Percentiles rank a stretch among this genome's conserved stretches.
Evolutionary conservation across 2,329 filamentous ascomycete species (phyloP).

Genomic region (Clonostachys sp.): DNA sequence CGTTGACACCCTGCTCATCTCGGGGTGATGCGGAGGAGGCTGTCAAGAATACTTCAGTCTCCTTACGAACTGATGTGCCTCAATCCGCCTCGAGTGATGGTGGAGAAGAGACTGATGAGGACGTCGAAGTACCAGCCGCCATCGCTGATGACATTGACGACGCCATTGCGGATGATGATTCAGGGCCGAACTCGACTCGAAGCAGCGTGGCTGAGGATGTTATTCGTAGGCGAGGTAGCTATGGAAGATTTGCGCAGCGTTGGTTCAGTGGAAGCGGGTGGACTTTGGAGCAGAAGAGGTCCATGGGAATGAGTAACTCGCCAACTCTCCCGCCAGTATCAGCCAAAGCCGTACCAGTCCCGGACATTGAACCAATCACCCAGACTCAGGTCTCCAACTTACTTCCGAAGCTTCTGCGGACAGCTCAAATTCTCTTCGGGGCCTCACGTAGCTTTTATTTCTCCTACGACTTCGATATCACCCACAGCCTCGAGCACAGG

Average conservation of each 20-base stretch:
- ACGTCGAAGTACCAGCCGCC: constrained; percentile 23
- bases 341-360: neutral
- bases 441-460: constrained; percentile 86
- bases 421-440: constrained; percentile 79
- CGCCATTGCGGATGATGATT: constrained; percentile 23
- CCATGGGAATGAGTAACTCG: constrained; percentile 60
- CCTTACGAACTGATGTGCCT: constrained; percentile 26
- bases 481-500: constrained; percentile 50
- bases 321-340: constrained; percentile 6
- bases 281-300: constrained; percentile 65
- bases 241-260: constrained; percentile 81
- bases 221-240: constrained; percentile 74
- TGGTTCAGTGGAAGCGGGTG: constrained; percentile 90
- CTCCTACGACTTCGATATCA: constrained; percentile 92
- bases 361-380: neutral
- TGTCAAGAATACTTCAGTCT: constrained; percentile 54
- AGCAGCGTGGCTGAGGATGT: constrained; percentile 84
- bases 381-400: constrained; percentile 37
- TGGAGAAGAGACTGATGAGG: constrained; percentile 42
- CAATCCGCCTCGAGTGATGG: constrained; percentile 34
- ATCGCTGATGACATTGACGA: constrained; percentile 40
- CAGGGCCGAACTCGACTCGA: constrained; percentile 23
- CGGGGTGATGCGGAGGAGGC: constrained; percentile 69
- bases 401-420: constrained; percentile 79
- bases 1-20: constrained; percentile 82